phyloP scores from a whole-genome alignment of 139 green algal genomes.

The Nannochloris sp. region DNA sequence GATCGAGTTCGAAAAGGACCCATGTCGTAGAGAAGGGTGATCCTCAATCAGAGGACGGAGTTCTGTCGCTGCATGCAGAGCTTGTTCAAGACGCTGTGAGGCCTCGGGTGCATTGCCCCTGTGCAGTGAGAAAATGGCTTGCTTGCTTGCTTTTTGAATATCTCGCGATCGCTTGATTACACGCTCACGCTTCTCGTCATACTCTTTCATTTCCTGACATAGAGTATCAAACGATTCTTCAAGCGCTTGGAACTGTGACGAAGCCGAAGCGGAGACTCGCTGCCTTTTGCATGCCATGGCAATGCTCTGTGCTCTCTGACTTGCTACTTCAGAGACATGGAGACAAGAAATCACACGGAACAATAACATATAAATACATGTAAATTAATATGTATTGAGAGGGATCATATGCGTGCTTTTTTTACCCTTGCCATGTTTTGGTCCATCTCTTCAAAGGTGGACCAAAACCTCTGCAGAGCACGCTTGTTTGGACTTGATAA shows the following conservation, averaged over 20 bases:
- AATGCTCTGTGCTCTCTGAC: too few species aligned
- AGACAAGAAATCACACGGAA: too few species aligned
- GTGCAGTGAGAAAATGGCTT: slow-evolving; percentile 72
- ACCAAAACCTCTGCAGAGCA: too few species aligned
- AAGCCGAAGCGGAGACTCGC: background rate
- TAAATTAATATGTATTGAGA: too few species aligned
- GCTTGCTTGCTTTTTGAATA: slow-evolving; percentile 65
- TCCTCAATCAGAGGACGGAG: slow-evolving; percentile 47
- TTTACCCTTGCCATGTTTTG: too few species aligned
- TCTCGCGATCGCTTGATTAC: slow-evolving; percentile 62
- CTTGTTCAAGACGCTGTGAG: slow-evolving; percentile 29
- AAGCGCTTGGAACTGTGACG: background rate
- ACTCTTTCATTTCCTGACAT: slow-evolving; percentile 7
- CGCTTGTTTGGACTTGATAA: too few species aligned
- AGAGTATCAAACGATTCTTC: background rate
- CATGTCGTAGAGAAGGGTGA: slow-evolving; percentile 42
- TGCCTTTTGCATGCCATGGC: background rate
- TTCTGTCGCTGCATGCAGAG: slow-evolving; percentile 39
- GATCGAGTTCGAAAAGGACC: slow-evolving; percentile 51
- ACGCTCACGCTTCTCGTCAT: slow-evolving; percentile 10
- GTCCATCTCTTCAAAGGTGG: too few species aligned
- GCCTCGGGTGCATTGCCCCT: slow-evolving; percentile 38
- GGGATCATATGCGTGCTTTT: too few species aligned
- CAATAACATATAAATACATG: too few species aligned
- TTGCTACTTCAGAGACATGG: too few species aligned